Conservation (phyloP, 345 rosid species). For the Eucalyptus regnans region DNA sequence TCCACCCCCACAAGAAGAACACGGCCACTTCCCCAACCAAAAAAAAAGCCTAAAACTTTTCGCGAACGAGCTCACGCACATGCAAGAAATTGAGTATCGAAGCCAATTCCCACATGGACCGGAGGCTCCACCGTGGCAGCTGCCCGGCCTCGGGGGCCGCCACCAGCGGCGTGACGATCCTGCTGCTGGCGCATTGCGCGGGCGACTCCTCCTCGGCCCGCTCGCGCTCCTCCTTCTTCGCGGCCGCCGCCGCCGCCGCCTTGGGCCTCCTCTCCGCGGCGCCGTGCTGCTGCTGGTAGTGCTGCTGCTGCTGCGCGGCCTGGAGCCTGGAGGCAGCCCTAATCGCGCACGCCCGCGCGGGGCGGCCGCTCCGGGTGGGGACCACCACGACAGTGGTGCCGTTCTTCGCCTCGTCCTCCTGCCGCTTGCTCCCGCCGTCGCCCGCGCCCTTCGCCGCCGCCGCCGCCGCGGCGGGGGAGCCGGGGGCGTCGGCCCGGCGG, state of each 20-base stretch:
- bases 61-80: conserved; percentile 20
- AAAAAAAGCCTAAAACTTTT: neutral
- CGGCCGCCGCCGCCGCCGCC: conserved; percentile 5
- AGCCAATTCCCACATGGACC: conserved; percentile 99
- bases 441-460: neutral
- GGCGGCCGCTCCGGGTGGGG: conserved; percentile 60
- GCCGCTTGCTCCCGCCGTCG: neutral
- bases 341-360: conserved; percentile 91
- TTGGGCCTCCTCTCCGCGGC: conserved; percentile 48
- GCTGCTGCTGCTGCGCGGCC: conserved; percentile 21
- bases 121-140: conserved; percentile 89
- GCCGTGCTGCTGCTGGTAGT: conserved; percentile 27
- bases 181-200: conserved; percentile 29
- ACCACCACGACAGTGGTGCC: neutral
- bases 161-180: conserved; percentile 72
- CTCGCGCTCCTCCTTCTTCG: conserved; percentile 40
- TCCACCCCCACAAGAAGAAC: neutral
- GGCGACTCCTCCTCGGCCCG: conserved; percentile 12
- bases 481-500: conserved; percentile 3
- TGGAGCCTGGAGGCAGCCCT: conserved; percentile 73
- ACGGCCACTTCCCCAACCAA: neutral
- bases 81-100: conserved; percentile 94
- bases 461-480: neutral
- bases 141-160: conserved; percentile 71
- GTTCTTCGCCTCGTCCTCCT: neutral